Percentiles rank a stretch among this genome's conserved stretches.
Conservation (phyloP, 2,329 filamentous ascomycete species). For the Aphanocladium album region DNA sequence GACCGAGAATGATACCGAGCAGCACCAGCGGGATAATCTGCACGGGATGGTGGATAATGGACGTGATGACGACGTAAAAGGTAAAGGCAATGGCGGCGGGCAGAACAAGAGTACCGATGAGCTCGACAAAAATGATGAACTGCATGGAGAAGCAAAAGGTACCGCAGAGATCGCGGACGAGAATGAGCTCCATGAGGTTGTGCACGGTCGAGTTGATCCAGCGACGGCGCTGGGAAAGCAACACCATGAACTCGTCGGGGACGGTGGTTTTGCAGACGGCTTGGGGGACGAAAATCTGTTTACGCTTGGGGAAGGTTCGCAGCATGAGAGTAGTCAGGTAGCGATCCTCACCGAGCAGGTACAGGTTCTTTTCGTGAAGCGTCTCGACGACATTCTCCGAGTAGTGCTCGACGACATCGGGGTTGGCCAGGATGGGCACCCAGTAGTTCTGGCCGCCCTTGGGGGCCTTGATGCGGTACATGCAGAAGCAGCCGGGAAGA, state of each 20-base stretch:
- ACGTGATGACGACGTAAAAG: conserved; percentile 89
- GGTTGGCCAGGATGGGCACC: conserved; percentile 97
- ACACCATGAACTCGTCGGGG: conserved; percentile 83
- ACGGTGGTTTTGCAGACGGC: conserved; percentile 98
- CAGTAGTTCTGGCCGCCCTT: conserved; percentile 99
- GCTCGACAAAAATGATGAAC: conserved; percentile 93
- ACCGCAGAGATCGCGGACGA: conserved; percentile 92
- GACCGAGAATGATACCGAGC: conserved; percentile 82
- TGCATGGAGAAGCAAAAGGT: conserved; percentile 99
- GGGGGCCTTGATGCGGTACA: conserved; percentile 99
- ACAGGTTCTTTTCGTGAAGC: conserved; percentile 92
- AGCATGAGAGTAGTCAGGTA: conserved; percentile 97
- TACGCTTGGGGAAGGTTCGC: conserved; percentile 96
- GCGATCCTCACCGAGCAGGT: conserved; percentile 88
- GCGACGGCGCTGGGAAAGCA: conserved; percentile 88
- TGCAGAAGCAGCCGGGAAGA: conserved; percentile 97
- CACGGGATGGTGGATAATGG: conserved; percentile 69
- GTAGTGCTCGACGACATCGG: conserved; percentile 97
- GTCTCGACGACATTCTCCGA: conserved; percentile 99
- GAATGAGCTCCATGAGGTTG: conserved; percentile 94
- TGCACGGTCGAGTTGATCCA: conserved; percentile 99
- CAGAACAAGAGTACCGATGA: conserved; percentile 89
- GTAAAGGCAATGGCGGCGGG: conserved; percentile 97
- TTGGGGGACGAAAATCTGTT: conserved; percentile 97
- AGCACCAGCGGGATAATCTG: conserved; percentile 90